These are phyloP conservation scores for Candida qinlingensis DNA, from an alignment of 805 yeast species.

Conservation along the genomic window DNA sequence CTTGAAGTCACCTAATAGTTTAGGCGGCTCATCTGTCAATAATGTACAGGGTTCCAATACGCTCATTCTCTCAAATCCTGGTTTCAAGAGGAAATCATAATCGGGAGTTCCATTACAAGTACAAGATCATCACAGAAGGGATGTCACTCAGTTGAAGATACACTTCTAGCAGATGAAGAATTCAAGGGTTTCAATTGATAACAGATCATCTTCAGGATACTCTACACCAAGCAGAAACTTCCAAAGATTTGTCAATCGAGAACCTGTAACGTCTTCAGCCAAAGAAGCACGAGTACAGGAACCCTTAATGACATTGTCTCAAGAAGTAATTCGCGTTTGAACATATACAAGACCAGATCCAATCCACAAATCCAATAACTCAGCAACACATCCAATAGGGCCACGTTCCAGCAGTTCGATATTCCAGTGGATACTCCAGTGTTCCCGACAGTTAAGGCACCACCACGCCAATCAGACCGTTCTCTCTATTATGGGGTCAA, in stretches of 20 bases:
- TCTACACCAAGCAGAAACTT: neutral
- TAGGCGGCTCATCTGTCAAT: neutral
- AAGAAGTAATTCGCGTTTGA: too few relatives aligned
- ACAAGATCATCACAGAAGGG: constrained; percentile 11
- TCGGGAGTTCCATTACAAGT: neutral
- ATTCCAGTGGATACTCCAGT: too few relatives aligned
- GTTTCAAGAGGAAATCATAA: neutral
- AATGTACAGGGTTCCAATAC: neutral
- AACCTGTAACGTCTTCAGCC: too few relatives aligned
- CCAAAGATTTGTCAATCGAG: neutral
- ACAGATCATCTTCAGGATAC: neutral
- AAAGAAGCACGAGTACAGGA: too few relatives aligned
- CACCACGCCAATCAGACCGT: neutral
- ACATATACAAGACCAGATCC: too few relatives aligned
- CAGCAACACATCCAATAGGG: too few relatives aligned
- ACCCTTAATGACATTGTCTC: too few relatives aligned
- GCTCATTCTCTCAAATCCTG: neutral
- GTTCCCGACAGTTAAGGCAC: too few relatives aligned
- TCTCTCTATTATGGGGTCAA: neutral
- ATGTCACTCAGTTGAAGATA: constrained; percentile 23
- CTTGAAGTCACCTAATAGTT: neutral
- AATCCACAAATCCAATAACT: too few relatives aligned
- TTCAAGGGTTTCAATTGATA: constrained; percentile 14
- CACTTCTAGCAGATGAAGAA: constrained; percentile 20
- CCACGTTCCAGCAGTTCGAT: too few relatives aligned